Evolutionary conservation across 192 early-diverging fungal genomes (phyloP), one percentile per base, ranked within the genome.

Genomic region (Pilaira anomala): DNA sequence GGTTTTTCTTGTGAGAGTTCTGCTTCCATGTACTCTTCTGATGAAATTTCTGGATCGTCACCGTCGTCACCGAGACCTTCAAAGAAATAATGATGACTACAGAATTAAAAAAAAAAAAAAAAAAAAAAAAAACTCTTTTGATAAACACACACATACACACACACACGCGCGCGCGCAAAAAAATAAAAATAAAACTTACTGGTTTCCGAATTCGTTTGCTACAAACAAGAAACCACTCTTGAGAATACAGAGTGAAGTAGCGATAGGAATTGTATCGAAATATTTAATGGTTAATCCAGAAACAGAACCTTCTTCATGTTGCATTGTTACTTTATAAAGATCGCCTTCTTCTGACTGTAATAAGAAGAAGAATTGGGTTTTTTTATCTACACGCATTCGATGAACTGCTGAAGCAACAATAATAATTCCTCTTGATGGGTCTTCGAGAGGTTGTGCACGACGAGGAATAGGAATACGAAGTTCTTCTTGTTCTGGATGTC

Each of bases 161-260:
- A n/a, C n/a, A n/a, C n/a, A n/a, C n/a, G n/a, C n/a, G n/a, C n/a
- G n/a, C n/a, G n/a, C n/a, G n/a, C n/a, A n/a, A n/a, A n/a, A n/a
- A n/a, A n/a, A n/a, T 40, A 40, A 40, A 12, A 40, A 40, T 40
- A n/a, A 12, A 4, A 81, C 88, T 80, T 84, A 93, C 83, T 97
- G 96, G 66, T 93, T 94, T 53, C 93, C 93, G 76, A 93, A 93
- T 67, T 98, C 96, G 52, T 80, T 86, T 30, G 90, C 88, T 3
- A 87, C 90, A 77, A 99, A 95, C 67, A 99, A 78, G 55, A 95
- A 96, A 30, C 98, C 98, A 33, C 91, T 88, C 65, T 91, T 93
- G 51, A 99, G 80, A 45, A 99, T 85, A 54, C 89, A 85, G 46
- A 99, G 67, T 25, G 83, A 78, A 14, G 83, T 78, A 8, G 94